These are phyloP conservation scores for Coemansia sp. DNA, from an alignment of 371 early-diverging fungal species.

Conservation along the genomic window DNA sequence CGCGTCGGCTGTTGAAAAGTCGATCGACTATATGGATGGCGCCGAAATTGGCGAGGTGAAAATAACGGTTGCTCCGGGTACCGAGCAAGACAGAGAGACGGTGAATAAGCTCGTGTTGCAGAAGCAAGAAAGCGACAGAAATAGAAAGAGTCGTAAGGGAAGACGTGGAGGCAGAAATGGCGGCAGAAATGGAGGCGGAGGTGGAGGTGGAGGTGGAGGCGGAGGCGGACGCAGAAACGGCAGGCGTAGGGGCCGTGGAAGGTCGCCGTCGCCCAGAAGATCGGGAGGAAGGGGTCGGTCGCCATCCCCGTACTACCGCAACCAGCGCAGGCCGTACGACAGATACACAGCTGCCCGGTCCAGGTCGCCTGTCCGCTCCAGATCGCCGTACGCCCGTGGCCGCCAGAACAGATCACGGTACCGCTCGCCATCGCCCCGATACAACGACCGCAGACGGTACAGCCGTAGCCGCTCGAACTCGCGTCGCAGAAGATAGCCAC, in stretches of 20 bases:
- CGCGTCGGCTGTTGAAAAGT: conserved; percentile 10
- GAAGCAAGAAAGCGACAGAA: too few relatives aligned
- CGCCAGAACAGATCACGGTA: conserved; percentile 12
- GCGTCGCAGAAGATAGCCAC: conserved; percentile 33
- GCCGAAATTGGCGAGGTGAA: conserved; percentile 14
- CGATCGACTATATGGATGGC: conserved; percentile 36
- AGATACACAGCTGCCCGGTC: conserved; percentile 13
- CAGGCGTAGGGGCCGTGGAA: too few relatives aligned
- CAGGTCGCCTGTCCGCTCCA: conserved; percentile 28
- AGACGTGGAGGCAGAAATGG: neutral
- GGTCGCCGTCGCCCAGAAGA: conserved; percentile 3
- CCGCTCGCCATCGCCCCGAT: conserved; percentile 43
- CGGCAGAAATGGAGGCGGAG: neutral
- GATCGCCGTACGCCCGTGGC: conserved; percentile 27
- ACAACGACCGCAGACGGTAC: conserved; percentile 27
- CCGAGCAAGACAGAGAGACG: neutral
- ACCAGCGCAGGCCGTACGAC: neutral
- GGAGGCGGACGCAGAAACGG: too few relatives aligned
- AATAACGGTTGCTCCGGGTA: conserved; percentile 5
- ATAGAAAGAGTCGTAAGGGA: neutral
- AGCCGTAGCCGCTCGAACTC: conserved; percentile 43
- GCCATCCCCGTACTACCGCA: conserved; percentile 18
- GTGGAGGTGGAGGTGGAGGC: too few relatives aligned
- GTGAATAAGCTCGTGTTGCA: too few relatives aligned
- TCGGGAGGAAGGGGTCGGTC: conserved; percentile 13